phyloP scores from a whole-genome alignment of 805 yeast species.

The Hemisphaericaspora nanyangensis region DNA sequence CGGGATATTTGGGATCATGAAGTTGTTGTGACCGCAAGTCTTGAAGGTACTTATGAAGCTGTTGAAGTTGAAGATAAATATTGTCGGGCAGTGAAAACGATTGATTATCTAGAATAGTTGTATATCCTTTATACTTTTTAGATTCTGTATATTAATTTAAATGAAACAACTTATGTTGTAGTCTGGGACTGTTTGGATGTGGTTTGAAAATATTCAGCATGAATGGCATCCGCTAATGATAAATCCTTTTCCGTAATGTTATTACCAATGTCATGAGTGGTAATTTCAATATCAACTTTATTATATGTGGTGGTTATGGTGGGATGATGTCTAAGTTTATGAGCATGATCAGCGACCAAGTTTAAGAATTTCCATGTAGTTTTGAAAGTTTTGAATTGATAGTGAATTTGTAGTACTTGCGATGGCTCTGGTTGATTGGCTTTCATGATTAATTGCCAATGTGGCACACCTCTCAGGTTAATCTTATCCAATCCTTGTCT shows the following conservation, averaged over 20 bases:
- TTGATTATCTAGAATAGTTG: slow-evolving; percentile 7
- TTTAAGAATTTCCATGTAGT: slow-evolving; percentile 67
- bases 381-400: slow-evolving; percentile 48
- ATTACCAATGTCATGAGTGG: slow-evolving; percentile 60
- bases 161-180: too few species aligned
- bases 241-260: slow-evolving; percentile 55
- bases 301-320: slow-evolving; percentile 62
- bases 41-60: slow-evolving; percentile 94
- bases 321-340: slow-evolving; percentile 66
- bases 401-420: slow-evolving; percentile 5
- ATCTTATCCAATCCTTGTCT: slow-evolving; percentile 1
- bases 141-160: too few species aligned
- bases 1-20: slow-evolving; percentile 69
- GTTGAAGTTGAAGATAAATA: slow-evolving; percentile 81
- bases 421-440: not conserved
- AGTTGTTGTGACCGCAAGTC: slow-evolving; percentile 68
- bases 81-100: slow-evolving; percentile 41
- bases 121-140: too few species aligned
- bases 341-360: slow-evolving; percentile 53
- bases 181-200: not conserved
- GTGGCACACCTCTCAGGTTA: slow-evolving; percentile 1
- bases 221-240: slow-evolving; percentile 46
- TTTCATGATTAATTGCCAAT: slow-evolving; percentile 1
- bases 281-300: slow-evolving; percentile 47
- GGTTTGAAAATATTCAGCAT: slow-evolving; percentile 9